Percentiles rank a stretch among this genome's conserved stretches.
These are phyloP conservation scores for Tilletia indica DNA, from an alignment of 1,284 basidiomycete genomes.

Conservation along the genomic window DNA sequence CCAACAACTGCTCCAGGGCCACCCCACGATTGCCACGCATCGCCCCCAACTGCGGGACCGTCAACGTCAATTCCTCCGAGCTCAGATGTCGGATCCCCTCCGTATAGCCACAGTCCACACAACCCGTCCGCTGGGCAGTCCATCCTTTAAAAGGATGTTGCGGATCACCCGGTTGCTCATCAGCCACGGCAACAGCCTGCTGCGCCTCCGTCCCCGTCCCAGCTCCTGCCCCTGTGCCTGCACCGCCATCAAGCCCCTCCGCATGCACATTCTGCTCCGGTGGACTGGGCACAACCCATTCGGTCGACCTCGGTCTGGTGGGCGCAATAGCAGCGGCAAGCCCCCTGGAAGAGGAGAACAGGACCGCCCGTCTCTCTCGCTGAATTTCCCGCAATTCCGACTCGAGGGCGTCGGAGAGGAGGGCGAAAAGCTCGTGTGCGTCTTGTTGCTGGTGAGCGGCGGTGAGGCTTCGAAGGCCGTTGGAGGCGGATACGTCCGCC, in stretches of 20 bases:
- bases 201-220: not conserved
- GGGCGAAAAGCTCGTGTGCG: constrained; percentile 52
- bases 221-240: not conserved
- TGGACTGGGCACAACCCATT: constrained; percentile 3
- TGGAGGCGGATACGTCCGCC: constrained; percentile 30
- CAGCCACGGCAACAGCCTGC: not conserved
- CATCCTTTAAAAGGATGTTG: constrained; percentile 26
- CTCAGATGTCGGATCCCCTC: constrained; percentile 49
- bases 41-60: constrained; percentile 29
- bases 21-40: constrained; percentile 27
- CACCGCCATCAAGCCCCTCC: not conserved
- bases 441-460: constrained; percentile 54
- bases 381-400: constrained; percentile 37
- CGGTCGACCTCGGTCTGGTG: not conserved
- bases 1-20: constrained; percentile 43
- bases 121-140: constrained; percentile 46
- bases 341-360: not conserved
- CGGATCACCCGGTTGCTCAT: constrained; percentile 21
- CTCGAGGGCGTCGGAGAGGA: constrained; percentile 47
- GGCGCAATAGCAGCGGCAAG: constrained; percentile 2
- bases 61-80: constrained; percentile 44
- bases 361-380: not conserved
- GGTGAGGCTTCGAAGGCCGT: constrained; percentile 42
- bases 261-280: not conserved
- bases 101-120: constrained; percentile 50